Percentiles rank a stretch among this genome's conserved stretches.
Evolutionary conservation across 768 basidiomycete genomes (phyloP).

Genomic region (Calocybe gangraenosa): DNA sequence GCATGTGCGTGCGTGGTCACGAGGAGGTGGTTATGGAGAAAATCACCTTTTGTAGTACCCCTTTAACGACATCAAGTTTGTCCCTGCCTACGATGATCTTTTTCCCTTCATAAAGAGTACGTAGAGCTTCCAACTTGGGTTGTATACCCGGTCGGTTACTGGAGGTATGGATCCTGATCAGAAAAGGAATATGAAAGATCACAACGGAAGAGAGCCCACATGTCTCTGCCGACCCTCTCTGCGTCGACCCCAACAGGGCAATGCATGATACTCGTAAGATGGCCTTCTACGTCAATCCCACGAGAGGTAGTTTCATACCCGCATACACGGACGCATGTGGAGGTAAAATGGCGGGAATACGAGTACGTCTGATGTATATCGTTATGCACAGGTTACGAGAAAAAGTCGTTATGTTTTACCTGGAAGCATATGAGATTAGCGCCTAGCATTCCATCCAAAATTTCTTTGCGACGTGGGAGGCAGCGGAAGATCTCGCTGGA

Average conservation of each 20-base stretch:
- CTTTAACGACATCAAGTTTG: constrained; percentile 98
- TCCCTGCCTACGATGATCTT: constrained; percentile 98
- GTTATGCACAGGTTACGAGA: too few species aligned
- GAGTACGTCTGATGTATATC: constrained; percentile 65
- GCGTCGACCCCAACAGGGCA: constrained; percentile 97
- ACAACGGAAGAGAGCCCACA: constrained; percentile 39
- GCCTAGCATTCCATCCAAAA: constrained; percentile 96
- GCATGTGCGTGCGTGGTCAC: background rate
- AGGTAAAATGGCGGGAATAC: constrained; percentile 91
- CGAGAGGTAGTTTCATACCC: constrained; percentile 80
- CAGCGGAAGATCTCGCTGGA: constrained; percentile 95
- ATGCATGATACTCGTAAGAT: constrained; percentile 76
- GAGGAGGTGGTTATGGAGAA: background rate
- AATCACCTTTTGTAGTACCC: constrained; percentile 87
- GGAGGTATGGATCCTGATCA: background rate
- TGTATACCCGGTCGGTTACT: constrained; percentile 75
- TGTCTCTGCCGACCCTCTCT: constrained; percentile 79
- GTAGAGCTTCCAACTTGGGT: constrained; percentile 86
- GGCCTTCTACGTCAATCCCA: constrained; percentile 84
- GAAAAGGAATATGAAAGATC: background rate
- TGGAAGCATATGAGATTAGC: constrained; percentile 97
- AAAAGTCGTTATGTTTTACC: constrained; percentile 26
- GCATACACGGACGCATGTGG: constrained; percentile 93
- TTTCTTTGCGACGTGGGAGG: constrained; percentile 86
- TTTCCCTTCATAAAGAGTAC: constrained; percentile 87